Evolutionary conservation across 225 moss, liverwort and hornwort species (phyloP), one percentile per base, ranked within the genome.

Genomic region (Pseudisothecium myosuroides): DNA sequence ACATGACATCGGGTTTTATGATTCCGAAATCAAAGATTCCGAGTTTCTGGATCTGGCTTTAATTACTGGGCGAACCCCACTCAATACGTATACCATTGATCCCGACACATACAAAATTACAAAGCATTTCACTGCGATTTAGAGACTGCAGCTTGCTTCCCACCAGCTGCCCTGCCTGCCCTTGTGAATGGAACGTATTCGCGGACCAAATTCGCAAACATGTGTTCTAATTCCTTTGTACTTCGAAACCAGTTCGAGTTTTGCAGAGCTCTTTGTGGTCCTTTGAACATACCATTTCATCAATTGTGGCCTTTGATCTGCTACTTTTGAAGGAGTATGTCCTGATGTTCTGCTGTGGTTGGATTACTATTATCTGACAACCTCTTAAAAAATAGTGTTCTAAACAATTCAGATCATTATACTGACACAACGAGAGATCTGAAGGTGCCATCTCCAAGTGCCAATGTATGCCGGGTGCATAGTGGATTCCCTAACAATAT

Each of bases 11-110:
- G 1, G 93, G 95, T 17, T 94, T 98, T 74, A 94, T 95, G 94
- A 96, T 96, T 50, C 88, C 93, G 1, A 95, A 95, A 66, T 92
- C 80, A 4, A 89, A 93, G 24, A 95, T 95, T 63, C 94, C 94
- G 0, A 94, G 90, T 73, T 95, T 96, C 62, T 95, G 97, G 96
- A 96, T 95, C 5, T 96, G 95, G 96, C 83, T 96, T 64, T 52
- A n/a, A n/a, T n/a, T n/a, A 71, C 41, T 41, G 26, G 47, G 47
- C 31, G 18, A 74, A 31, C 47, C 18, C 45, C 28, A 29, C 2
- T 2, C 47, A 74, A 17, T 74, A 31, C 45, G 16, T 47, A 74
- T 12, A 10, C 18, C 18, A 7, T 74, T 31, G n/a, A n/a, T n/a
- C n/a, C n/a, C n/a, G n/a, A n/a, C n/a, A n/a, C n/a, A n/a, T n/a